A percentile compares a stretch with the other conserved stretches of the same genome.
These are phyloP conservation scores for Lindgomyces ingoldianus DNA, from an alignment of 495 filamentous ascomycete genomes.

Conservation along the genomic window DNA sequence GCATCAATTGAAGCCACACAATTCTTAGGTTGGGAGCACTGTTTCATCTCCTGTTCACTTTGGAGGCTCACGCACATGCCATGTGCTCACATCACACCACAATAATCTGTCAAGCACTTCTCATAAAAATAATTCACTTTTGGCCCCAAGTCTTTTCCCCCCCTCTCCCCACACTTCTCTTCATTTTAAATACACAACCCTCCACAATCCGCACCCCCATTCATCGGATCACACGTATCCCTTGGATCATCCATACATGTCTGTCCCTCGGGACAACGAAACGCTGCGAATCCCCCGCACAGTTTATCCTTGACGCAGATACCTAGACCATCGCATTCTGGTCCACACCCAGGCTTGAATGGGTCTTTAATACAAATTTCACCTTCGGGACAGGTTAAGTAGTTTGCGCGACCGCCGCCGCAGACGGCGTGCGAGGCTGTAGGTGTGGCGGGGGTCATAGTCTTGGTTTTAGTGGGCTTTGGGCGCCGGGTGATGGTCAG, in stretches of 20 bases:
- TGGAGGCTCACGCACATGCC: no score
- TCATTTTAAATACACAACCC: conserved; percentile 23
- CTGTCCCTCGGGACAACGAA: conserved; percentile 13
- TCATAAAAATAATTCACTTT: no score
- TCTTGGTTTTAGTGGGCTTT: background rate
- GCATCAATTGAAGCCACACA: conserved; percentile 2
- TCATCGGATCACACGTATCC: conserved; percentile 34
- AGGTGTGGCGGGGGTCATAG: conserved; percentile 2
- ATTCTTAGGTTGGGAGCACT: conserved; percentile 6
- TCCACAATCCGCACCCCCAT: conserved; percentile 30
- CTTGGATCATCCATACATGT: conserved; percentile 33
- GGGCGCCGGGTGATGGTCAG: background rate
- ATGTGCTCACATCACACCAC: background rate
- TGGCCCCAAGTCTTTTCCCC: background rate
- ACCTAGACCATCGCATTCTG: conserved; percentile 26
- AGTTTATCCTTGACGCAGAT: conserved; percentile 29
- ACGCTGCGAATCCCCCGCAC: conserved; percentile 32
- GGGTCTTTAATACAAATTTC: conserved; percentile 30
- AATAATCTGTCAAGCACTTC: background rate
- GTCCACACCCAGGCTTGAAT: conserved; percentile 21
- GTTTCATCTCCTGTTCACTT: background rate
- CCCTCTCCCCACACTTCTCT: background rate
- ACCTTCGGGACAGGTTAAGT: conserved; percentile 9
- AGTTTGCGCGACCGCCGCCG: conserved; percentile 25
- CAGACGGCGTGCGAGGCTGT: conserved; percentile 15